These are phyloP conservation scores for Colletotrichum sp. DNA, from an alignment of 2,329 filamentous ascomycete genomes.

Conservation along the genomic window DNA sequence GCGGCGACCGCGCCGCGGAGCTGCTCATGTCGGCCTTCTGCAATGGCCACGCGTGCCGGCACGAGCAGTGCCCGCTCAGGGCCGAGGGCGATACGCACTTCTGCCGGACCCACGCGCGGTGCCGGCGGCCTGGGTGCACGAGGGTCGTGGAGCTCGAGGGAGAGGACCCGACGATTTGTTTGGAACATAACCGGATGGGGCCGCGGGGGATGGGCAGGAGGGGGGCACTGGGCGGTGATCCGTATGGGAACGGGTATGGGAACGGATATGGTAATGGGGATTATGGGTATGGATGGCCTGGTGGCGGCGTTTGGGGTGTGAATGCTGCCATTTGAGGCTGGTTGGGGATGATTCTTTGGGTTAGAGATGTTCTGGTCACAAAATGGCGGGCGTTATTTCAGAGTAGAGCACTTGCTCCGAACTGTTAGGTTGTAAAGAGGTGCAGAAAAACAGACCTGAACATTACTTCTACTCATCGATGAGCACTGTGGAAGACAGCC, in stretches of 20 bases:
- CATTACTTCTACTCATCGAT: background rate
- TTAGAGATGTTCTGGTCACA: background rate
- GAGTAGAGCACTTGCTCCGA: background rate
- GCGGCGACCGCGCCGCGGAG: background rate
- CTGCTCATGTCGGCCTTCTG: slow-evolving; percentile 12
- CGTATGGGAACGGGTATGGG: background rate
- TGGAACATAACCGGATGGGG: slow-evolving; percentile 1
- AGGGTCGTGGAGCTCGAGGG: background rate
- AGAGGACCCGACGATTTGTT: slow-evolving; percentile 1
- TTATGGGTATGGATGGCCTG: background rate
- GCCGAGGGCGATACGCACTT: background rate
- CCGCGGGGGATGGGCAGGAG: background rate
- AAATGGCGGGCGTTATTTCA: background rate
- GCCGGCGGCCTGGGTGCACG: slow-evolving; percentile 1
- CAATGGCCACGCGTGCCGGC: slow-evolving; percentile 10
- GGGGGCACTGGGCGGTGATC: background rate
- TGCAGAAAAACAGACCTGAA: background rate
- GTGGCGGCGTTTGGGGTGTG: background rate
- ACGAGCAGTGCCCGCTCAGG: background rate
- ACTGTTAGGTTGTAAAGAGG: background rate
- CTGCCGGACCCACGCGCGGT: slow-evolving; percentile 9
- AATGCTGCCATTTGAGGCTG: background rate
- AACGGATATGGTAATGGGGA: background rate
- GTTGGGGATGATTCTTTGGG: background rate
- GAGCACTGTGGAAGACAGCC: background rate